Conservation (phyloP, 2,329 filamentous ascomycete genomes). For the Trichophyton equinum region DNA sequence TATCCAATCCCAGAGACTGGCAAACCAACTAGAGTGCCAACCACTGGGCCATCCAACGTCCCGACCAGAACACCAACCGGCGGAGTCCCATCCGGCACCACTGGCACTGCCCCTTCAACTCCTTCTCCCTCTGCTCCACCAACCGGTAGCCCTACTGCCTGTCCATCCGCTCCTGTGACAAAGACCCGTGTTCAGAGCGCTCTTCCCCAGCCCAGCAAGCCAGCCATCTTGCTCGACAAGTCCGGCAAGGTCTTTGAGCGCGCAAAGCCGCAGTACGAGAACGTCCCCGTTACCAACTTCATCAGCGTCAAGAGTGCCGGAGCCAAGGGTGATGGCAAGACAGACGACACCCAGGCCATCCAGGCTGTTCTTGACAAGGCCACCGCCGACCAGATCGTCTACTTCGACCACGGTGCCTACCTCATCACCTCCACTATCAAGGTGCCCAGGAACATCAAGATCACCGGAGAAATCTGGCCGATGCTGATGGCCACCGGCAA, state of each 20-base stretch:
- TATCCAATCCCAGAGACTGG: not conserved
- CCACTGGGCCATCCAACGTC: conserved; percentile 4
- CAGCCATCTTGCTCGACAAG: conserved; percentile 50
- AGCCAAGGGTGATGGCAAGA: conserved; percentile 73
- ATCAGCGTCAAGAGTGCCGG: conserved; percentile 71
- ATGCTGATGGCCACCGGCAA: conserved; percentile 70
- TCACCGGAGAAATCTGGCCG: conserved; percentile 86
- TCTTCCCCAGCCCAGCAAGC: conserved; percentile 48
- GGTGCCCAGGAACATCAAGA: conserved; percentile 62
- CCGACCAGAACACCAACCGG: not conserved
- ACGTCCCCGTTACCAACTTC: conserved; percentile 54
- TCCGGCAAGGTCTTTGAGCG: conserved; percentile 64
- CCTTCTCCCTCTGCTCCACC: conserved; percentile 11
- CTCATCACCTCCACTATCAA: conserved; percentile 48
- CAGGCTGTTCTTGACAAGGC: conserved; percentile 62
- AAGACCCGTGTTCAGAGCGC: conserved; percentile 46
- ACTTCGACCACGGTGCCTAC: conserved; percentile 54
- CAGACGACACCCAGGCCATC: conserved; percentile 77
- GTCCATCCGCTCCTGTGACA: conserved; percentile 22
- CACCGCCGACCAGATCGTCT: conserved; percentile 45
- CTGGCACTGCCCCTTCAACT: conserved; percentile 9
- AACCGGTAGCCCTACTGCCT: conserved; percentile 3
- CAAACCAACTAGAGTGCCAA: not conserved
- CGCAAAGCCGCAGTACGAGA: conserved; percentile 79
- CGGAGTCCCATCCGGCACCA: conserved; percentile 6